Percentiles rank a stretch among this genome's conserved stretches.
Conservation (phyloP, 768 basidiomycete species). For the Amanita phalloides region DNA sequence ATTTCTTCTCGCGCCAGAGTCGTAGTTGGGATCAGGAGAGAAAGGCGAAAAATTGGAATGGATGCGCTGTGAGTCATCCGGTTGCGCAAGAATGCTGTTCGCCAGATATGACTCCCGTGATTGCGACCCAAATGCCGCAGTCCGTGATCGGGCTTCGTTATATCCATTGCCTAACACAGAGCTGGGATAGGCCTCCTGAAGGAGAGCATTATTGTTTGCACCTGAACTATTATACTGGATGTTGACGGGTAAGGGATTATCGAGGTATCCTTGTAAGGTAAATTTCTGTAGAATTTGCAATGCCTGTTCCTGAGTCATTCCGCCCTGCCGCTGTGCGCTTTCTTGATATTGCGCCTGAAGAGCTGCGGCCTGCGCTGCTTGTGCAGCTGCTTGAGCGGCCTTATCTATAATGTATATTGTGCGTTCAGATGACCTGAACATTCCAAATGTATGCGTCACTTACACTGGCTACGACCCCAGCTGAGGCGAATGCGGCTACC, state of each 20-base stretch:
- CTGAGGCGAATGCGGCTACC: slow-evolving; percentile 85
- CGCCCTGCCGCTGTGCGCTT: slow-evolving; percentile 12
- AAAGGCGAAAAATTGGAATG: slow-evolving; percentile 60
- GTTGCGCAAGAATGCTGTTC: slow-evolving; percentile 5
- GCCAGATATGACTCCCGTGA: not conserved
- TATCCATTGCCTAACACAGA: slow-evolving; percentile 8
- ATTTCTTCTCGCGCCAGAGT: slow-evolving; percentile 23
- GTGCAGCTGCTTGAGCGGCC: slow-evolving; percentile 84
- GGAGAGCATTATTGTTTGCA: slow-evolving; percentile 7
- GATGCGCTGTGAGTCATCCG: slow-evolving; percentile 21
- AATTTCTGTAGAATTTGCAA: slow-evolving; percentile 51
- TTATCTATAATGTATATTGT: slow-evolving; percentile 42
- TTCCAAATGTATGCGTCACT: slow-evolving; percentile 14
- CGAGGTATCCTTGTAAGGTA: slow-evolving; percentile 28
- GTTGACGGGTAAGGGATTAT: slow-evolving; percentile 8
- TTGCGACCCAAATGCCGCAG: not conserved
- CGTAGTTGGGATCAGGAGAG: slow-evolving; percentile 61
- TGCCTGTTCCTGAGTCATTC: slow-evolving; percentile 53
- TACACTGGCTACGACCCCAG: slow-evolving; percentile 93
- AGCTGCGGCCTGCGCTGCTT: slow-evolving; percentile 69
- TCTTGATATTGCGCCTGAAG: slow-evolving; percentile 33
- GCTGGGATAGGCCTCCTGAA: slow-evolving; percentile 12
- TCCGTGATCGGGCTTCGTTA: not conserved
- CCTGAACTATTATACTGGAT: slow-evolving; percentile 10
- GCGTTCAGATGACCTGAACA: not conserved